Evolutionary conservation across 495 filamentous ascomycete genomes (phyloP).

Genomic region (Penicillium roqueforti): DNA sequence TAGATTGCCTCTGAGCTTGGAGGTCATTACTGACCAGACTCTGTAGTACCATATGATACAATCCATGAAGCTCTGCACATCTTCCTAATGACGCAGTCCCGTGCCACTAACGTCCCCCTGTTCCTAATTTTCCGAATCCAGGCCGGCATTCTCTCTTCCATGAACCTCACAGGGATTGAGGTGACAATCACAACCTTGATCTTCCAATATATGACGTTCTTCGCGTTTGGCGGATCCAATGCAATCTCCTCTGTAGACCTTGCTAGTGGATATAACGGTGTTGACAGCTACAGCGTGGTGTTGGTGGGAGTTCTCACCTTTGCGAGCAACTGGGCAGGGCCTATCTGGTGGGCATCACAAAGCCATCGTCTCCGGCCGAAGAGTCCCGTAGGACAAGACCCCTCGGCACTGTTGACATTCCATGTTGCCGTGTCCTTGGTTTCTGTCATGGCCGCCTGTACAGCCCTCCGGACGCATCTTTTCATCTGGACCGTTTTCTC

Average conservation of each 20-base stretch:
- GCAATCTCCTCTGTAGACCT: conserved; percentile 86
- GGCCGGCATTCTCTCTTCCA: conserved; percentile 45
- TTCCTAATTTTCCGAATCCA: conserved; percentile 68
- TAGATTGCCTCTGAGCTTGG: background rate
- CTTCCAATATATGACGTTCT: conserved; percentile 75
- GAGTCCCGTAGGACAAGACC: conserved; percentile 23
- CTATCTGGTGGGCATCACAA: conserved; percentile 77
- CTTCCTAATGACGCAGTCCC: conserved; percentile 82
- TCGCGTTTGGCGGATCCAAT: conserved; percentile 87
- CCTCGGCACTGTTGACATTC: conserved; percentile 60
- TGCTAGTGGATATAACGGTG: conserved; percentile 78
- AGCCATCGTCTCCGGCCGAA: conserved; percentile 52
- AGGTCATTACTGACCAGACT: conserved; percentile 9
- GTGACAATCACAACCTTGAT: conserved; percentile 61
- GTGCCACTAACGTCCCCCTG: conserved; percentile 75
- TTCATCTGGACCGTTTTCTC: conserved; percentile 99
- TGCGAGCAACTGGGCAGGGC: conserved; percentile 83
- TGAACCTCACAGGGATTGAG: conserved; percentile 49
- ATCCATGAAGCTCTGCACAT: conserved; percentile 69
- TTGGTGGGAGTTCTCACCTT: conserved; percentile 79
- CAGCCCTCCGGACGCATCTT: conserved; percentile 76
- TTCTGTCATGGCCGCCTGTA: conserved; percentile 86
- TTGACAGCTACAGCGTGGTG: conserved; percentile 61
- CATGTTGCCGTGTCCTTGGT: conserved; percentile 57
- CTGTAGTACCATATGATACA: conserved; percentile 14